Conservation (phyloP, 129 eudicot species). For the Helianthus annuus region DNA sequence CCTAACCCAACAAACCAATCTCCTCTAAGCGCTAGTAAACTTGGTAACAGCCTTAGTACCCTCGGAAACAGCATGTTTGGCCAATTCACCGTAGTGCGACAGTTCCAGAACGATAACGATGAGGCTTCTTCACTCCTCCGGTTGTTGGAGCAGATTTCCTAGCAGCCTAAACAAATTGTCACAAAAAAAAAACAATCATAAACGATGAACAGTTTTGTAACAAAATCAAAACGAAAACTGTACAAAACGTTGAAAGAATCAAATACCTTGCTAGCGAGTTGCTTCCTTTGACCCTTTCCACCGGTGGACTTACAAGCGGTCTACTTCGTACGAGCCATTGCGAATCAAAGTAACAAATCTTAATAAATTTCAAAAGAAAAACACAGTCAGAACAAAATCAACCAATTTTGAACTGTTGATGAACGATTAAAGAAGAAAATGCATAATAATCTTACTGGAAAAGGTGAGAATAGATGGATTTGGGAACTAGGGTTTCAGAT, state of each 20-base stretch:
- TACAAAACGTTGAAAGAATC: not conserved
- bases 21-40: no score
- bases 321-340: slow-evolving; percentile 91
- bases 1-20: no score
- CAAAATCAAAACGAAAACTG: not conserved
- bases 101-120: slow-evolving; percentile 85
- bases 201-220: not conserved
- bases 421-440: not conserved
- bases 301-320: slow-evolving; percentile 89
- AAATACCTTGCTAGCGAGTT: slow-evolving; percentile 73
- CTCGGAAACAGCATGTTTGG: not conserved
- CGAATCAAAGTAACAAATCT: slow-evolving; percentile 6
- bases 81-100: slow-evolving; percentile 74
- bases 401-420: not conserved
- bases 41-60: no score
- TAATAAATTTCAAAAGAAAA: not conserved
- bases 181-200: not conserved
- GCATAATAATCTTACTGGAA: not conserved
- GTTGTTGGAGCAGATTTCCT: slow-evolving; percentile 93
- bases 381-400: not conserved
- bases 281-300: slow-evolving; percentile 93
- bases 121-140: slow-evolving; percentile 90
- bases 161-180: slow-evolving; percentile 48
- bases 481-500: slow-evolving; percentile 10
- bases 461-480: not conserved